phyloP scores from a whole-genome alignment of 148 eudicot species.

The Rhododendron simsii region DNA sequence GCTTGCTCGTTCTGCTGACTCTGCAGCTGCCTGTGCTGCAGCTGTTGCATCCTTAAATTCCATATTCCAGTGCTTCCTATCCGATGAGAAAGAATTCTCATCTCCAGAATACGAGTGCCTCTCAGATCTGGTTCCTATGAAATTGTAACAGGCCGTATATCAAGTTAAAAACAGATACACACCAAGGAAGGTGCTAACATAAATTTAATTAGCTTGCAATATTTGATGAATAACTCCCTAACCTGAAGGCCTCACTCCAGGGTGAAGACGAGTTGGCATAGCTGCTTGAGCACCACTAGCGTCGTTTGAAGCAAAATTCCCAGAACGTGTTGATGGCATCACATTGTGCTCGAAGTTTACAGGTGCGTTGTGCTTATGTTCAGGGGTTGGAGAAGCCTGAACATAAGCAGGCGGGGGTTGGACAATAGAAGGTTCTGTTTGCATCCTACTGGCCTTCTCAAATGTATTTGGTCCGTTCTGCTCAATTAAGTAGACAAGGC shows the following conservation, averaged over 20 bases:
- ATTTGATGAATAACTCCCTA: not conserved
- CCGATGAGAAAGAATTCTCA: conserved; percentile 19
- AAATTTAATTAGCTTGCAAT: not conserved
- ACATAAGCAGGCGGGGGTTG: conserved; percentile 21
- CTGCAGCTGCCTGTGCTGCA: conserved; percentile 98
- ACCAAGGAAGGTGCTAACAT: not conserved
- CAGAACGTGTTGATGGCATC: conserved; percentile 25
- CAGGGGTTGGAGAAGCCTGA: conserved; percentile 30
- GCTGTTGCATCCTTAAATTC: conserved; percentile 84
- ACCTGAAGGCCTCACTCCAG: conserved; percentile 51
- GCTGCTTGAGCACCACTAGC: conserved; percentile 18
- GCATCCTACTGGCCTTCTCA: conserved; percentile 35
- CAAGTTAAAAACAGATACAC: not conserved
- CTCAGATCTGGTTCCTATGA: conserved; percentile 40
- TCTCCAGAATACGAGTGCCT: conserved; percentile 31
- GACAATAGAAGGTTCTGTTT: conserved; percentile 36
- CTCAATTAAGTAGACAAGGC: conserved; percentile 8
- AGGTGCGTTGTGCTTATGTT: conserved; percentile 25
- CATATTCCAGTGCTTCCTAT: conserved; percentile 59
- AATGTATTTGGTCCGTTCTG: conserved; percentile 54
- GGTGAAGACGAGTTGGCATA: conserved; percentile 21
- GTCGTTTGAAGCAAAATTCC: conserved; percentile 25
- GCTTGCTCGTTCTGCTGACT: conserved; percentile 91
- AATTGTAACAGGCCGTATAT: not conserved
- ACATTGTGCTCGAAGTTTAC: conserved; percentile 25